phyloP scores from a whole-genome alignment of 2,329 filamentous ascomycete genomes.

The Arthrobotrys sphaeroides region DNA sequence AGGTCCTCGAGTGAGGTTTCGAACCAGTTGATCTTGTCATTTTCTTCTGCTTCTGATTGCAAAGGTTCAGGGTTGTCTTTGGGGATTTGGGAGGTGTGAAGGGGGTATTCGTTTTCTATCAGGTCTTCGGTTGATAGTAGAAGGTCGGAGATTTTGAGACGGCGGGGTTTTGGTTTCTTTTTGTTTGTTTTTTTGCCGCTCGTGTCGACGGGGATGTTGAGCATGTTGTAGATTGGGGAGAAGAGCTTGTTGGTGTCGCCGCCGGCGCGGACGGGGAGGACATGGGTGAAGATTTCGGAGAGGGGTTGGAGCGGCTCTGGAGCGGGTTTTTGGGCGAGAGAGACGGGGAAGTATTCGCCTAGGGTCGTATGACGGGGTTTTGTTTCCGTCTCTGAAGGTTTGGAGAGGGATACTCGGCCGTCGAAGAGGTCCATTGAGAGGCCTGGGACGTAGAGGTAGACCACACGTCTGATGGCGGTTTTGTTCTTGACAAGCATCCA shows the following conservation, averaged over 20 bases:
- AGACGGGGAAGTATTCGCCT: conserved; percentile 57
- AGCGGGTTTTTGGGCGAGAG: conserved; percentile 59
- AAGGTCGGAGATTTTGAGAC: conserved; percentile 73
- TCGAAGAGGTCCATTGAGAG: conserved; percentile 91
- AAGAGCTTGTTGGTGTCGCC: conserved; percentile 74
- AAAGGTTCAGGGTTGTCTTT: background rate
- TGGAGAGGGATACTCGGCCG: conserved; percentile 63
- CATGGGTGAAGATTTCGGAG: conserved; percentile 78
- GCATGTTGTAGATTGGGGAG: conserved; percentile 67
- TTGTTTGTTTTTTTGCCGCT: conserved; percentile 66
- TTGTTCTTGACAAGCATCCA: conserved; percentile 73
- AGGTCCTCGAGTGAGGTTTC: conserved; percentile 75
- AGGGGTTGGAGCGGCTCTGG: conserved; percentile 58
- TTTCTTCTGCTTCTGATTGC: conserved; percentile 59
- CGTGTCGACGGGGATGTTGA: conserved; percentile 88
- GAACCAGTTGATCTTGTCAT: conserved; percentile 77
- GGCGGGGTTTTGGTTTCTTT: background rate
- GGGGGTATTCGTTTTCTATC: conserved; percentile 80
- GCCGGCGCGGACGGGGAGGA: conserved; percentile 89
- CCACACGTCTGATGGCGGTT: conserved; percentile 77
- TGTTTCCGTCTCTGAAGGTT: background rate
- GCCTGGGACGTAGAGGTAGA: conserved; percentile 90
- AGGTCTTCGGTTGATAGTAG: conserved; percentile 77
- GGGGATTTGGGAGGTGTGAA: conserved; percentile 74
- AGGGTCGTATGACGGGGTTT: background rate